These are phyloP conservation scores for Talaromyces albobiverticillius DNA, from an alignment of 2,329 filamentous ascomycete species.

Conservation along the genomic window DNA sequence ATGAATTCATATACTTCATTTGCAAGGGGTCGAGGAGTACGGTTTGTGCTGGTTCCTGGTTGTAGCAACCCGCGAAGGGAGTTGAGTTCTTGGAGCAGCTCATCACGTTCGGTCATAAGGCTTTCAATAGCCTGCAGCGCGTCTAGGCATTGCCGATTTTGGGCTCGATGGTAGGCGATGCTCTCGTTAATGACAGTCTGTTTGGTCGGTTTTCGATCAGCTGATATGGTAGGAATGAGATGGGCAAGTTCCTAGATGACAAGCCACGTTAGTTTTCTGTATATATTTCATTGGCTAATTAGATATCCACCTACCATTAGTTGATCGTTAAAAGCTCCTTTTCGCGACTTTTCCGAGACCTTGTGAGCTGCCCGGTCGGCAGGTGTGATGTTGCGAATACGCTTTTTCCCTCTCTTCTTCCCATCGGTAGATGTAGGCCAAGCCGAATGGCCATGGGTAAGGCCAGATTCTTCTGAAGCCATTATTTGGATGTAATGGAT, in stretches of 20 bases:
- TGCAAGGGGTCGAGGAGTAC: not conserved
- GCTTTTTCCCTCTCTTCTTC: not conserved
- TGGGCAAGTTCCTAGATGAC: conserved; percentile 8
- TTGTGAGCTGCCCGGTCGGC: conserved; percentile 2
- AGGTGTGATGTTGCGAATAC: not conserved
- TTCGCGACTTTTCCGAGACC: conserved; percentile 1
- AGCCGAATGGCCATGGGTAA: not conserved
- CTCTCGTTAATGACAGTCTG: conserved; percentile 5
- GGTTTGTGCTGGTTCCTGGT: not conserved
- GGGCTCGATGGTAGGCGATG: not conserved
- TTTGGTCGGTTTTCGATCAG: not conserved
- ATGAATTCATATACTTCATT: not conserved
- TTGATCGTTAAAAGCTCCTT: conserved; percentile 1
- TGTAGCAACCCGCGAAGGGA: not conserved
- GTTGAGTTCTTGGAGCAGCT: conserved; percentile 5
- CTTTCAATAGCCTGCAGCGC: not conserved
- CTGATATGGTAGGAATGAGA: not conserved
- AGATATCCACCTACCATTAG: not conserved
- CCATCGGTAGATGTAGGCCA: not conserved
- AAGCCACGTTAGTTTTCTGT: too few relatives aligned
- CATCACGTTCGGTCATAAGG: not conserved
- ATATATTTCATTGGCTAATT: not conserved
- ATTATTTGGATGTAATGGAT: not conserved
- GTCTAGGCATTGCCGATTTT: not conserved
- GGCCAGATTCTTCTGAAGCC: not conserved